Base-by-base conservation (phyloP, 108 stramenopile species). In the Pinguiococcus pyrenoidosus region DNA sequence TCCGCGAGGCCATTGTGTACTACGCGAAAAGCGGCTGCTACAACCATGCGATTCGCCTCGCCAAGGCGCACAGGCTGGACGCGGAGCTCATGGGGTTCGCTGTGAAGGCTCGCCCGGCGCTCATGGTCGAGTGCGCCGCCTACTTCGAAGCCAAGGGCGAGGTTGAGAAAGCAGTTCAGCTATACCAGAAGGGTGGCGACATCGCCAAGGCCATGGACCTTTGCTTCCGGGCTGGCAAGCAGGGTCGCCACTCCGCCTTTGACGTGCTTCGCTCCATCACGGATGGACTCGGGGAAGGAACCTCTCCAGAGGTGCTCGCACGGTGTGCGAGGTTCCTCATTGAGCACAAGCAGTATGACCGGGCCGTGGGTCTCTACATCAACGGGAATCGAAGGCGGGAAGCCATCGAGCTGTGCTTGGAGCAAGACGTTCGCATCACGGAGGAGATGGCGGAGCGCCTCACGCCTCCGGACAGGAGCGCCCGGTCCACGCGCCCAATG, bases 1-100 rank as follows among this genome's bases (percentile, higher is more conserved):
- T 27, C 27, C 44, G 8, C 6, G 56, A 57, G 45, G 56, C 56
- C 10, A 46, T 57, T 1, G 33, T 29, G 18, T 61, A 47, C 21
- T 73, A 65, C 37, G 63, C 69, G 1, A 36, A 42, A 5, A 57
- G 71, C 23, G 73, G 64, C 4, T 51, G 75, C 25, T 77, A 58
- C 59, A 68, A 77, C 46, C 77, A 81, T 28, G 74, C 77, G 13
- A 77, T 81, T 4, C 64, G 80, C 13, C 37, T 82, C 24, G 74
- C 76, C n/a, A 73, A 58, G 49, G 44, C 52, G 20, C 43, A 66
- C 38, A 74, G 70, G n/a, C 49, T 71, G 41, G 78, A 82, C 41
- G 21, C 45, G 1, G 76, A 82, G 34, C 42, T 71, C 20, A 30
- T 79, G 44, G 51, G 56, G 3, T 76, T 76, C 17, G 78, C 30